A percentile compares a stretch with the other conserved stretches of the same genome.
Evolutionary conservation across 768 basidiomycete species (phyloP).

Genomic region (Ramaria sp.): DNA sequence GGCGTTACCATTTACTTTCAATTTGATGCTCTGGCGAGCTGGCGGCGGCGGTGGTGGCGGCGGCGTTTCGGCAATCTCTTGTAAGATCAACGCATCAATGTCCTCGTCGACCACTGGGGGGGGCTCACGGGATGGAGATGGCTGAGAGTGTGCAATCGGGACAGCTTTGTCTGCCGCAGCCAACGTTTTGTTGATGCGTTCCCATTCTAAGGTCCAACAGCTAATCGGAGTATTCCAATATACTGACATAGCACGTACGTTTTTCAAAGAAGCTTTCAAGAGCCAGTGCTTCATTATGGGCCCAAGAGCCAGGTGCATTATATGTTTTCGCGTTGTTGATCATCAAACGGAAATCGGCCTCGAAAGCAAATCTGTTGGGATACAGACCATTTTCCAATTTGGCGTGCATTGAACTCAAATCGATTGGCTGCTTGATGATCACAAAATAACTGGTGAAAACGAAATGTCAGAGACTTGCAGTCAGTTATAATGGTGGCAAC

Average conservation of each 20-base stretch:
- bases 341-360: conserved; percentile 82
- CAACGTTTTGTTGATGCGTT: conserved; percentile 73
- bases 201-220: conserved; percentile 55
- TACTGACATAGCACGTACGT: conserved; percentile 36
- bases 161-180: conserved; percentile 40
- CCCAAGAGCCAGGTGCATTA: conserved; percentile 62
- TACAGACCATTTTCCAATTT: conserved; percentile 86
- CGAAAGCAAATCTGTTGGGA: conserved; percentile 72
- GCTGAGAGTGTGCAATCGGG: conserved; percentile 15
- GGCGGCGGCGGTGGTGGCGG: conserved; percentile 12
- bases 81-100: conserved; percentile 9
- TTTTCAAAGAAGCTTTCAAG: conserved; percentile 81
- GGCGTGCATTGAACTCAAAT: conserved; percentile 77
- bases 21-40: conserved; percentile 51
- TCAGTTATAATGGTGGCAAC: conserved; percentile 17
- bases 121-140: conserved; percentile 2
- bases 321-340: conserved; percentile 79
- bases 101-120: conserved; percentile 7
- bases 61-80: conserved; percentile 11
- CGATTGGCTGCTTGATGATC: conserved; percentile 89
- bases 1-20: conserved; percentile 36
- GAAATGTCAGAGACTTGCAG: conserved; percentile 5
- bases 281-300: conserved; percentile 62
- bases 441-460: conserved; percentile 69
- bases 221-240: background rate